A percentile compares a stretch with the other conserved stretches of the same genome.
Evolutionary conservation across 306 rosid species (phyloP).

Genomic region (Glycine tomentella): DNA sequence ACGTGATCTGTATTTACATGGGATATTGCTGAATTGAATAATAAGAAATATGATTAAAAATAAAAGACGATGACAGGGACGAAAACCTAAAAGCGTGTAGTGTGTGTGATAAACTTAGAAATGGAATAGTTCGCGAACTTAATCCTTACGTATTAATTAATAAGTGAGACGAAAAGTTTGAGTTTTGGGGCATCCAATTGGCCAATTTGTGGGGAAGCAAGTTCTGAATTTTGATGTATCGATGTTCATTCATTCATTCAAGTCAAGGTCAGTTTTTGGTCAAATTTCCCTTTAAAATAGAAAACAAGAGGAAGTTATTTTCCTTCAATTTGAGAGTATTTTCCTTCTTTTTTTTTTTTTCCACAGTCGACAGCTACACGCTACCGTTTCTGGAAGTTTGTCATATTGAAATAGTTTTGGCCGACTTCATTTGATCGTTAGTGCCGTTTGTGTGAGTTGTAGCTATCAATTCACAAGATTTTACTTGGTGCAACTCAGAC

Average conservation of each 20-base stretch:
- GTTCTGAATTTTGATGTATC: too few species aligned
- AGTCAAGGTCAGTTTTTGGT: slow-evolving; percentile 54
- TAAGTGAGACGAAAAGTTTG: slow-evolving; percentile 45
- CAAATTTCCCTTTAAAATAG: slow-evolving; percentile 28
- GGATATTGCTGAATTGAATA: neutral
- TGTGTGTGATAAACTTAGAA: neutral
- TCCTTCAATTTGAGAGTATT: slow-evolving; percentile 43
- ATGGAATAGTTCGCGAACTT: neutral
- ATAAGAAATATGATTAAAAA: neutral
- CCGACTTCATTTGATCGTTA: slow-evolving; percentile 39
- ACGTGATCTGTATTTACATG: too few species aligned
- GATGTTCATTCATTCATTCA: neutral
- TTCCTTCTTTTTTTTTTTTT: slow-evolving; percentile 8
- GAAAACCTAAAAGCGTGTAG: slow-evolving; percentile 11
- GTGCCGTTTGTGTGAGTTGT: neutral
- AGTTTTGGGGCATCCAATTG: slow-evolving; percentile 40
- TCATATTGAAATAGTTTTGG: neutral
- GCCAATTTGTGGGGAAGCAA: slow-evolving; percentile 1
- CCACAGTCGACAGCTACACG: neutral
- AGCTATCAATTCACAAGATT: neutral
- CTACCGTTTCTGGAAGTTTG: slow-evolving; percentile 20
- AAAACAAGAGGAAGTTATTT: neutral
- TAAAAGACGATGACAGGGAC: neutral
- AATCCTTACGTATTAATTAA: slow-evolving; percentile 10
- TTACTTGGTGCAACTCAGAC: too few species aligned